These are phyloP conservation scores for Pyrenophora seminiperda DNA, from an alignment of 2,329 filamentous ascomycete species.

Conservation along the genomic window DNA sequence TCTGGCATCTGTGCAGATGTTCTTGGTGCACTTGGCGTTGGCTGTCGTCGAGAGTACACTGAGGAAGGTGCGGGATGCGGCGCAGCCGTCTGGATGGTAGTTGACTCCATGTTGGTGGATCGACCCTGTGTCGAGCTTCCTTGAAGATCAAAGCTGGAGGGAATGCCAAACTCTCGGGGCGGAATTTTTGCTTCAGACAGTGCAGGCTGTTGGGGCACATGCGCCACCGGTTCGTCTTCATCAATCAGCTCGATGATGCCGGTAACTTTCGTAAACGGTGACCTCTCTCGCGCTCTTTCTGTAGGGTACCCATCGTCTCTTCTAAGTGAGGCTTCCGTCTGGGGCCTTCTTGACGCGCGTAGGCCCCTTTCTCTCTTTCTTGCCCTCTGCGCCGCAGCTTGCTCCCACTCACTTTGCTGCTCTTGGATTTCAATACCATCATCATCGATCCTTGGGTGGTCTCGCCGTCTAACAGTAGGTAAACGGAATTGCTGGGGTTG, in stretches of 20 bases:
- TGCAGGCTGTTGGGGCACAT: background rate
- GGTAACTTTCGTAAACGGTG: constrained; percentile 3
- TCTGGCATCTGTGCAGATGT: background rate
- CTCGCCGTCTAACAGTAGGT: background rate
- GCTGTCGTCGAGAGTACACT: background rate
- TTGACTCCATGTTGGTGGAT: background rate
- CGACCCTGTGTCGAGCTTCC: no score
- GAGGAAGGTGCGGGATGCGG: background rate
- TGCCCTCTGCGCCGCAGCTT: constrained; percentile 1
- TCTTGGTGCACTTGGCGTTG: background rate
- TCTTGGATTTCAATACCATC: constrained; percentile 11
- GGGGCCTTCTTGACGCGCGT: no score
- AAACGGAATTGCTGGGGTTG: background rate
- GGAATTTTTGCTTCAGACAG: background rate
- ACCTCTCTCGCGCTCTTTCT: background rate
- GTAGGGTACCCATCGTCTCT: background rate
- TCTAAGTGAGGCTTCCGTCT: no score
- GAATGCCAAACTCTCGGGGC: no score
- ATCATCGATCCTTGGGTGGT: constrained; percentile 7
- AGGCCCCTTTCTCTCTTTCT: background rate
- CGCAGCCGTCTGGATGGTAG: background rate
- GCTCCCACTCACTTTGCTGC: constrained; percentile 8
- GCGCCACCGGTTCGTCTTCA: constrained; percentile 1
- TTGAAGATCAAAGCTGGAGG: no score
- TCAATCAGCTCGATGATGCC: constrained; percentile 3